Percentiles rank a stretch among this genome's conserved stretches.
Conservation (phyloP, 2,329 filamentous ascomycete species). For the Ophiostoma australiae region DNA sequence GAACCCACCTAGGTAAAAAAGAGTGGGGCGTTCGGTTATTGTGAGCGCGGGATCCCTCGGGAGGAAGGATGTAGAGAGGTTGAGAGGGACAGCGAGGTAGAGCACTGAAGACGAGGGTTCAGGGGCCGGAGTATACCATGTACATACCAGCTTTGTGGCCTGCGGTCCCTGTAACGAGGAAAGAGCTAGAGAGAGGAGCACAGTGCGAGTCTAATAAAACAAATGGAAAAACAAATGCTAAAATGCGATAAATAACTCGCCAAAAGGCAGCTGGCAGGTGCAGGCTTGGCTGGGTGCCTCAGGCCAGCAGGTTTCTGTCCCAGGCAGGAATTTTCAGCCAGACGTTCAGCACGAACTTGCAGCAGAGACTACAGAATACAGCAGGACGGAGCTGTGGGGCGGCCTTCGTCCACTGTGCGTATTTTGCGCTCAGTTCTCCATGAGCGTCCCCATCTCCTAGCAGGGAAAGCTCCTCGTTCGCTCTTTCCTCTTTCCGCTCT, state of each 20-base stretch:
- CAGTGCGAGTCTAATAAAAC: background rate
- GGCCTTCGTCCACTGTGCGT: background rate
- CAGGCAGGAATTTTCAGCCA: background rate
- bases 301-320: constrained; percentile 16
- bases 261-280: background rate
- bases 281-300: constrained; percentile 20
- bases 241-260: constrained; percentile 5
- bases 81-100: background rate
- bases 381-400: background rate
- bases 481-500: constrained; percentile 17
- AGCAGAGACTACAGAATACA: background rate
- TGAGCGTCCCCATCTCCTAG: background rate
- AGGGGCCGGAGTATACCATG: background rate
- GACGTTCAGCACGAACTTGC: background rate
- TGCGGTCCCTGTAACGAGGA: background rate
- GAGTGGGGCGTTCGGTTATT: constrained; percentile 27
- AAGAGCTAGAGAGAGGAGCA: constrained; percentile 4
- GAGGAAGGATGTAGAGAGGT: constrained; percentile 24
- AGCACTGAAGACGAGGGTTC: background rate
- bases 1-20: background rate
- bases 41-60: constrained; percentile 27
- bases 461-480: constrained; percentile 27
- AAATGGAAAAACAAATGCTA: background rate
- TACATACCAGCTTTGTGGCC: too few species aligned
- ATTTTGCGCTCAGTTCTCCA: constrained; percentile 6